Evolutionary conservation across 2,329 filamentous ascomycete species (phyloP), one percentile per base, ranked within the genome.

Genomic region (Colletotrichum sp.): DNA sequence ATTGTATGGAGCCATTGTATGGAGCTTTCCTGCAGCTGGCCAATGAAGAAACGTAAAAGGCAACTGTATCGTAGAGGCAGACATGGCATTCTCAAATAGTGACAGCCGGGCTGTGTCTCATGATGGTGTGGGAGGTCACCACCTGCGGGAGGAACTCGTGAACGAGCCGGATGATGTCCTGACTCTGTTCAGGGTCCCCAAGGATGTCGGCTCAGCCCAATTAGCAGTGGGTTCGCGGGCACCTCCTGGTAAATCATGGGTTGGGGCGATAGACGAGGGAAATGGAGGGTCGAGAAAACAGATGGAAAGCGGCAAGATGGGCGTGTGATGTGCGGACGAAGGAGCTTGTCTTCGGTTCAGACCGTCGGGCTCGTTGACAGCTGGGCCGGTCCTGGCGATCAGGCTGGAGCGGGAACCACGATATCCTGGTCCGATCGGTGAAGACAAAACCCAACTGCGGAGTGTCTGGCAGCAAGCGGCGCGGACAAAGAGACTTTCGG

Each of bases 341-440:
- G 34, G 68, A 72, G 32, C 19, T 34, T 60, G 61, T 68, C 48
- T 30, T 57, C 63, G 32, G 39, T 39, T 61, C 69, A 57, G 69
- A 57, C 55, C 44, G 44, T 48, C 44, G 11, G 44, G 44, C 44
- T 48, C 44, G 66, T 67, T 71, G 39, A 68, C 30, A 57, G 30
- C 36, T 68, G 73, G 69, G 63, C 48, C 57, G 55, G 69, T 39
- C 69, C 73, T 63, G 73, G 32, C 73, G 73, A 75, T 75, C 69
- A 75, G 73, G 69, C 73, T 39, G 73, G 67, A 64, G 34, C 36
- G 3, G 30, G 63, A 67, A 55, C 69, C 63, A 32, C 72, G 55
- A 68, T 57, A 75, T 72, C 72, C 72, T 36, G 52, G 68, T 65
- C 19, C 19, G 12, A 48, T 61, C 60, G 72, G 68, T 25, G 30